phyloP scores from a whole-genome alignment of 148 eudicot genomes.

The Spergularia bocconei region DNA sequence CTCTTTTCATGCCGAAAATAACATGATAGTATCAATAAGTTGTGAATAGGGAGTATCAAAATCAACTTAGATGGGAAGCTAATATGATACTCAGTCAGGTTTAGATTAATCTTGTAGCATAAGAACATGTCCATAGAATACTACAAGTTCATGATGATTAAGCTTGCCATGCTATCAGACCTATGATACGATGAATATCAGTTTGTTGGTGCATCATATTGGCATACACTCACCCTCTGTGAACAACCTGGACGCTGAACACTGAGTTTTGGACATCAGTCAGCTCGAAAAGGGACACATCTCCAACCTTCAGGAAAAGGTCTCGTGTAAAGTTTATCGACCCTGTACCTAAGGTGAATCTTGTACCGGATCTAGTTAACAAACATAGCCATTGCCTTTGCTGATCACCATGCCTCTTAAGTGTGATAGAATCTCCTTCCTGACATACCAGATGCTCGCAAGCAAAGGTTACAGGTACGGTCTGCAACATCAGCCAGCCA shows the following conservation, averaged over 20 bases:
- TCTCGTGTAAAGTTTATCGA: constrained; percentile 31
- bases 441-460: neutral
- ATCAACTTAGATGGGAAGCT: no score
- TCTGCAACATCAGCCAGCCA: neutral
- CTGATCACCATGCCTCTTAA: constrained; percentile 26
- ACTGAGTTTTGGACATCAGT: neutral
- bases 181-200: neutral
- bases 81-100: no score
- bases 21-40: no score
- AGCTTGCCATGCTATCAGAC: no score
- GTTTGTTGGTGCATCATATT: neutral
- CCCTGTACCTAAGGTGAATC: constrained; percentile 25
- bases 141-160: no score
- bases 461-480: constrained; percentile 6
- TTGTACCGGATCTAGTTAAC: constrained; percentile 8
- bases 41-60: no score
- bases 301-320: constrained; percentile 32
- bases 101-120: no score
- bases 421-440: neutral
- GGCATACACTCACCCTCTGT: no score
- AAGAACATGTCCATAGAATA: no score
- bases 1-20: no score
- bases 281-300: constrained; percentile 46
- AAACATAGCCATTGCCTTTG: constrained; percentile 28
- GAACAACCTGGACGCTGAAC: constrained; percentile 18